Conservation (phyloP, 192 early-diverging fungal species). For the Rhizophagus prolifer region DNA sequence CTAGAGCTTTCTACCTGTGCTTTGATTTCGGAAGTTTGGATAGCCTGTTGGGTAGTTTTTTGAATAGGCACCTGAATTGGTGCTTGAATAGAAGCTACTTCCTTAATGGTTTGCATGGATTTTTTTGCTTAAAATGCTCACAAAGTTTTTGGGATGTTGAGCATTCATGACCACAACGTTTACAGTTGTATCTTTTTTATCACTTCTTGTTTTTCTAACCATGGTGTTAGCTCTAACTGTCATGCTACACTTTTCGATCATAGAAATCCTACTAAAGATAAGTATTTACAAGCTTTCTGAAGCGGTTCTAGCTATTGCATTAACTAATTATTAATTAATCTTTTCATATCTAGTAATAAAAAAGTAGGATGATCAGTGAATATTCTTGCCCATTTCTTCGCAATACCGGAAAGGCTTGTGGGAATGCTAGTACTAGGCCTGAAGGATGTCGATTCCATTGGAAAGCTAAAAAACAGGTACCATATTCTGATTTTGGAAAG, state of each 20-base stretch:
- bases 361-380: no score
- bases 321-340: neutral
- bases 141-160: conserved; percentile 6
- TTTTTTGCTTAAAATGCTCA: neutral
- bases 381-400: no score
- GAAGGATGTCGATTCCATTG: neutral
- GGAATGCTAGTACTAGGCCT: no score
- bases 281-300: conserved; percentile 2
- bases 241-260: neutral
- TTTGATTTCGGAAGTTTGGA: no score
- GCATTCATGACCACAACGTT: no score
- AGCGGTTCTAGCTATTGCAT: conserved; percentile 12
- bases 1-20: no score
- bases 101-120: no score
- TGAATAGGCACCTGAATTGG: no score
- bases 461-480: conserved; percentile 7
- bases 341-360: conserved; percentile 8
- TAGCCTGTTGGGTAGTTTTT: no score
- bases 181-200: conserved; percentile 12
- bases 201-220: conserved; percentile 15
- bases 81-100: no score
- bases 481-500: neutral
- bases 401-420: no score
- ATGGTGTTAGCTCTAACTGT: conserved; percentile 2
- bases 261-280: neutral